These are phyloP conservation scores for Populus hybrid DNA, from an alignment of 441 rosid genomes.

Conservation along the genomic window DNA sequence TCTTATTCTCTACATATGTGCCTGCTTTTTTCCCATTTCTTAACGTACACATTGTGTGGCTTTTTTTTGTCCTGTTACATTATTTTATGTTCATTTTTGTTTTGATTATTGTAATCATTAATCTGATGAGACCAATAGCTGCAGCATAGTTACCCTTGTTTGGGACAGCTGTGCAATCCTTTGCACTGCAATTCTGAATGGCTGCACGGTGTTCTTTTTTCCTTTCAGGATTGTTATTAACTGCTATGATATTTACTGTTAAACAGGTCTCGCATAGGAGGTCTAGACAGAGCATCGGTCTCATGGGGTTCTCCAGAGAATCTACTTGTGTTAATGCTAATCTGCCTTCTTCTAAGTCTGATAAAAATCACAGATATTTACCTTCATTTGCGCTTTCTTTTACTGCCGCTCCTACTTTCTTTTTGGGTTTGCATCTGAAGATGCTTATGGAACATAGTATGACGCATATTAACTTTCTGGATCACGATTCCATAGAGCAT, in stretches of 20 bases:
- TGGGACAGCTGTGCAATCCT: background rate
- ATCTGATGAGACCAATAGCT: background rate
- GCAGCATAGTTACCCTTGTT: slow-evolving; percentile 1
- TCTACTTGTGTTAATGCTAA: slow-evolving; percentile 25
- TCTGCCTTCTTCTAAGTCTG: slow-evolving; percentile 29
- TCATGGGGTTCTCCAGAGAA: slow-evolving; percentile 32
- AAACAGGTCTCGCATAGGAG: slow-evolving; percentile 49
- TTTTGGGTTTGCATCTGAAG: slow-evolving; percentile 60
- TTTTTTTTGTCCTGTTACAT: background rate
- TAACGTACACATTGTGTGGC: too few species aligned
- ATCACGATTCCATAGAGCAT: slow-evolving; percentile 37
- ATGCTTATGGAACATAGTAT: slow-evolving; percentile 53
- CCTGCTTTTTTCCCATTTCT: background rate
- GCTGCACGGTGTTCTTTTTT: background rate
- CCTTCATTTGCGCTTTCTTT: slow-evolving; percentile 50
- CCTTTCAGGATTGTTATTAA: slow-evolving; percentile 13
- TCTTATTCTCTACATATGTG: background rate
- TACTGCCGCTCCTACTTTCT: slow-evolving; percentile 57
- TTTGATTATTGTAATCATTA: background rate
- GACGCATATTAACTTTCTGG: slow-evolving; percentile 28
- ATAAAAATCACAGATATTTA: slow-evolving; percentile 29
- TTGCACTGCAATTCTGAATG: background rate
- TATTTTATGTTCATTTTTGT: background rate
- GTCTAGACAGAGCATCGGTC: slow-evolving; percentile 31
- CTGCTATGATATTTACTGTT: slow-evolving; percentile 16